Evolutionary conservation across 495 filamentous ascomycete species (phyloP), one percentile per base, ranked within the genome.

Genomic region (Barbatosphaeria neglecta): DNA sequence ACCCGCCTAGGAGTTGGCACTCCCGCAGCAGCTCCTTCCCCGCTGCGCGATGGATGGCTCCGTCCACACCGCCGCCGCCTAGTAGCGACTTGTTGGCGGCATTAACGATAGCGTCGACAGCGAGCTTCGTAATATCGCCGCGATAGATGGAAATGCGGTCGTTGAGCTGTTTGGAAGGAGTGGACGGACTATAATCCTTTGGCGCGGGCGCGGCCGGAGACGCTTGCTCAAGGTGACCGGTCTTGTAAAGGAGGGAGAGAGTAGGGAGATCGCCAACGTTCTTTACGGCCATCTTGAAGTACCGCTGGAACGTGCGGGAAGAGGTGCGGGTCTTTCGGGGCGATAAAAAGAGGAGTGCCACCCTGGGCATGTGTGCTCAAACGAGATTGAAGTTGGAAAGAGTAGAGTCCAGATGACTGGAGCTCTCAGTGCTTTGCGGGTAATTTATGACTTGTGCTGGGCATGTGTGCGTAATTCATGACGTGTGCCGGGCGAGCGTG

Each of bases 31-130:
- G 72, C 0, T 60, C 52, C 1, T 63, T 74, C 6, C 92, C 92
- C 22, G 92, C 92, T 22, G 83, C 86, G 27, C 75, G 62, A 61
- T 97, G 92, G 54, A 97, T 95, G 19, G 86, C 87, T 17, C 83
- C 84, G 49, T 88, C 85, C 19, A 96, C 88, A 28, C 90, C 92
- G 15, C 87, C 86, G 37, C 92, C 92, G 41, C 87, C 85, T 3
- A 85, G 70, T 0, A 98, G 75, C 7, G 74, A 80, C 16, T 66
- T 62, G 59, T 96, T 96, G 18, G 92, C 90, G 9, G 92, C 90
- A 62, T 97, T 96, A 57, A 96, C 90, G 54, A 96, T 95, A 48
- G 81, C 82, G 53, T 86, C 87, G 25, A 89, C 77, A 37, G 71
- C 61, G 15, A 98, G 77, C 11, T 68, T 82, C 13, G 90, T 95